Evolutionary conservation across 208 protist genomes (phyloP).

Genomic region (Wallacemonas sp.): DNA sequence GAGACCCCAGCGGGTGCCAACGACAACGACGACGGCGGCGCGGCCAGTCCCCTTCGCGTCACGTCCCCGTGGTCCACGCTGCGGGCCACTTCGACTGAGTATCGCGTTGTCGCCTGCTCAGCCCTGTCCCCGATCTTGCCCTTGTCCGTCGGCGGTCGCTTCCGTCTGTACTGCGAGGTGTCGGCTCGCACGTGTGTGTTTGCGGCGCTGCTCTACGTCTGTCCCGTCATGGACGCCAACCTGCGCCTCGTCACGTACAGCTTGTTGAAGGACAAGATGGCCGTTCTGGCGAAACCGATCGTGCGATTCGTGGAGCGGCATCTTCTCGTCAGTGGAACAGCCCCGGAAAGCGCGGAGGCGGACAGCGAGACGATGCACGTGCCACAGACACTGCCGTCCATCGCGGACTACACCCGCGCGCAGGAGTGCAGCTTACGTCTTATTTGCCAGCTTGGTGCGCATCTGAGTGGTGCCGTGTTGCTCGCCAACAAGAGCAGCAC

Average conservation of each 20-base stretch:
- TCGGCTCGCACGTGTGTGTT: neutral
- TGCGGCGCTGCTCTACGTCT: constrained; percentile 5
- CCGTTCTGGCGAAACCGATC: neutral
- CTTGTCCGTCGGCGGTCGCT: constrained; percentile 1
- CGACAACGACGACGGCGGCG: too few species aligned
- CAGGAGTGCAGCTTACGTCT: neutral
- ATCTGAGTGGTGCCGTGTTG: neutral
- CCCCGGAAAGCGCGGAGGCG: too few species aligned
- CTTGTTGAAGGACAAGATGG: neutral
- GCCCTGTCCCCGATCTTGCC: constrained; percentile 3
- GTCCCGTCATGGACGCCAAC: constrained; percentile 6
- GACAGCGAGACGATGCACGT: too few species aligned
- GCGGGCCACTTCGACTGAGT: too few species aligned
- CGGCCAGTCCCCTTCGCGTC: too few species aligned
- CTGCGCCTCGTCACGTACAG: constrained; percentile 1
- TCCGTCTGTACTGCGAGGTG: constrained; percentile 11
- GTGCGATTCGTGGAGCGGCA: neutral
- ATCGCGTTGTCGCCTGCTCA: constrained; percentile 9
- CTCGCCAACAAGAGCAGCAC: neutral
- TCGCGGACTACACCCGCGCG: neutral
- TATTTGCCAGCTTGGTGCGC: neutral
- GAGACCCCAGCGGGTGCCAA: too few species aligned
- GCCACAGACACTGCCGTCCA: neutral
- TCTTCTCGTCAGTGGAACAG: too few species aligned
- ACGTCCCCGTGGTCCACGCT: too few species aligned